Evolutionary conservation across 768 basidiomycete species (phyloP), one percentile per base, ranked within the genome.

Genomic region (Termitomyces sp.): DNA sequence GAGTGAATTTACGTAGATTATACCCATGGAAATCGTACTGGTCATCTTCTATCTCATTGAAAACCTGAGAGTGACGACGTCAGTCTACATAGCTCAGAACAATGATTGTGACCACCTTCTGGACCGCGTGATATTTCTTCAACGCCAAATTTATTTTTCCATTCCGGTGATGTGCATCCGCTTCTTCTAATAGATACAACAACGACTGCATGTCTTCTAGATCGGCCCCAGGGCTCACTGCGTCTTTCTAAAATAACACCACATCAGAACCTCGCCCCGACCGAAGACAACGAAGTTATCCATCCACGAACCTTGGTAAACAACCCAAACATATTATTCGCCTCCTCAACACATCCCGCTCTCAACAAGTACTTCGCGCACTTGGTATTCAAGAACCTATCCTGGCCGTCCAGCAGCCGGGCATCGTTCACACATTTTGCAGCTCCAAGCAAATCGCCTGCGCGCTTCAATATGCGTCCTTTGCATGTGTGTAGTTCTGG

Each of bases 11-110:
- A 55, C 97, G 87, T 64, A 98, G 64, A 63, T 92, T 92, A 71
- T 98, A 99, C 7, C 89, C 86, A 70, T 99, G 97, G 80, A 99
- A 99, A 72, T 99, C 97, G 65, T 89, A 98, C 73, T 98, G 95
- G 67, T 97, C 95, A 64, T 98, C 94, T 63, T 97, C 93, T 63
- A 91, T 83, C 54, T 90, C 89, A 55, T 88, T 81, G 70, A 96
- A 98, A 16, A 87, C 75, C 91, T 92, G 60, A 34, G n/a, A 12
- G 3, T 34, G 0, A 47, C 54, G 24, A 46, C 36, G 31, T 61
- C 31, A 58, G 55, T n/a, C 13, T 5, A n/a, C 22, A 24, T 24
- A 27, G 45, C 22, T 53, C 4, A 8, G 0, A 20, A 24, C 18
- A 5, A 7, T 15, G 20, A 33, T n/a, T 16, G n/a, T 51, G 12